Conservation (phyloP, 345 rosid genomes). For the Pistacia integerrima region DNA sequence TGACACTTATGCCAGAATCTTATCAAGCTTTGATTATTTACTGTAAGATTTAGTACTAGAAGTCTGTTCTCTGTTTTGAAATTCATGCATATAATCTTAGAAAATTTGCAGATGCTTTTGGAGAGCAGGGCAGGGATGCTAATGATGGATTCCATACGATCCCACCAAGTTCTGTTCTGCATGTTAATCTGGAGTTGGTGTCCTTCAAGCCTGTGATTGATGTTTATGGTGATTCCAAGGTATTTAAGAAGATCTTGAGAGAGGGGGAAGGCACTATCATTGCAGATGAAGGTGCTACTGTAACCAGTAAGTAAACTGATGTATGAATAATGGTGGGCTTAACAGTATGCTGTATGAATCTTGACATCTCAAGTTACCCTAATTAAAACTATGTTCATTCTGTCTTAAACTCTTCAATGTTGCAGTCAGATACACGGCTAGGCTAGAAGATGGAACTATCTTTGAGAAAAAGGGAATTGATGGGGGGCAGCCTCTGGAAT, state of each 20-base stretch:
- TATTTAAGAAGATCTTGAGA: slow-evolving; percentile 57
- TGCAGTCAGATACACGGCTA: slow-evolving; percentile 56
- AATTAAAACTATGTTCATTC: background rate
- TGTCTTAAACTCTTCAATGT: slow-evolving; percentile 7
- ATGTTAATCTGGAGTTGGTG: slow-evolving; percentile 46
- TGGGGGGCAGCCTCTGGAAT: slow-evolving; percentile 46
- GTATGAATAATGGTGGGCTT: background rate
- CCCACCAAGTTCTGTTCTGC: slow-evolving; percentile 47
- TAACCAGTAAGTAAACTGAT: slow-evolving; percentile 44
- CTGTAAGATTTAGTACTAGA: slow-evolving; percentile 2
- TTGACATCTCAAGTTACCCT: background rate
- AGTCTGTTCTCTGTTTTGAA: background rate
- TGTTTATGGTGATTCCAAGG: slow-evolving; percentile 54
- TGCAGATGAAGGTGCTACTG: slow-evolving; percentile 60
- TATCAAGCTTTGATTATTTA: background rate
- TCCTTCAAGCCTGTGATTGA: slow-evolving; percentile 64
- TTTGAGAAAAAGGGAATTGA: slow-evolving; percentile 57
- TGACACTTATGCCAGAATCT: background rate
- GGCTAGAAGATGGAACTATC: slow-evolving; percentile 54
- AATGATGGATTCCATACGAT: slow-evolving; percentile 23
- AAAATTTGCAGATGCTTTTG: slow-evolving; percentile 52
- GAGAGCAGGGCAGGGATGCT: slow-evolving; percentile 38
- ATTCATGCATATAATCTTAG: background rate
- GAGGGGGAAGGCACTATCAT: slow-evolving; percentile 51
- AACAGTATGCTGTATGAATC: slow-evolving; percentile 8